Conservation (phyloP, 352 stramenopile species). For the Globisporangium perplexum region DNA sequence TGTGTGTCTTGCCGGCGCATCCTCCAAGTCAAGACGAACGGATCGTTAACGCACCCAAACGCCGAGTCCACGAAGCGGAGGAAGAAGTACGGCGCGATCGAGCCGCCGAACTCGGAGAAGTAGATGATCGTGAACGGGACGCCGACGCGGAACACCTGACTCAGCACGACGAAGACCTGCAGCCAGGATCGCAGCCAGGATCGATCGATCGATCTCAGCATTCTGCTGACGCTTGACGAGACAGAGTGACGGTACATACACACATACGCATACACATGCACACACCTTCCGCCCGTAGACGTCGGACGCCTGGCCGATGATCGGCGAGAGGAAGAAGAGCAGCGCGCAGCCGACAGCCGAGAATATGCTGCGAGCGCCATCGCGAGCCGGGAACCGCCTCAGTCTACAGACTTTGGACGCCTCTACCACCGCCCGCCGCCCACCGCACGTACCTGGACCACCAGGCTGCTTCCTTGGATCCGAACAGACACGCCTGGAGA, state of each 20-base stretch:
- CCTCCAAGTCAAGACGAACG: background rate
- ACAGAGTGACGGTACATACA: background rate
- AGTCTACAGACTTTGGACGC: no score
- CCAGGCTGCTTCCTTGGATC: conserved; percentile 65
- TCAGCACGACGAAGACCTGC: conserved; percentile 69
- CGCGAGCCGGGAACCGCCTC: no score
- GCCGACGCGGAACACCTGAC: conserved; percentile 49
- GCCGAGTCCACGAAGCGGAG: conserved; percentile 46
- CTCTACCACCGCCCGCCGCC: no score
- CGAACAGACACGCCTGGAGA: conserved; percentile 45
- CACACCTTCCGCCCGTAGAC: conserved; percentile 69
- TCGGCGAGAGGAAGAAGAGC: conserved; percentile 63
- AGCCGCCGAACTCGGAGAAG: conserved; percentile 45
- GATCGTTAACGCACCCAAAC: conserved; percentile 30
- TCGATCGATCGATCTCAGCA: no score
- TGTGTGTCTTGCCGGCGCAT: background rate
- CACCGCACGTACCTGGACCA: conserved; percentile 48
- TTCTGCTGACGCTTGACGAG: no score
- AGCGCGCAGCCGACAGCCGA: conserved; percentile 49
- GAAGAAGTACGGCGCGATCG: conserved; percentile 59
- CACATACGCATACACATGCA: background rate
- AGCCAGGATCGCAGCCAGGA: no score
- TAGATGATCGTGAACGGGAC: conserved; percentile 68
- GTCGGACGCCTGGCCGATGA: conserved; percentile 71
- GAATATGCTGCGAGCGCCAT: conserved; percentile 33